Evolutionary conservation across 306 rosid genomes (phyloP).

Genomic region (Acmispon strigosus): DNA sequence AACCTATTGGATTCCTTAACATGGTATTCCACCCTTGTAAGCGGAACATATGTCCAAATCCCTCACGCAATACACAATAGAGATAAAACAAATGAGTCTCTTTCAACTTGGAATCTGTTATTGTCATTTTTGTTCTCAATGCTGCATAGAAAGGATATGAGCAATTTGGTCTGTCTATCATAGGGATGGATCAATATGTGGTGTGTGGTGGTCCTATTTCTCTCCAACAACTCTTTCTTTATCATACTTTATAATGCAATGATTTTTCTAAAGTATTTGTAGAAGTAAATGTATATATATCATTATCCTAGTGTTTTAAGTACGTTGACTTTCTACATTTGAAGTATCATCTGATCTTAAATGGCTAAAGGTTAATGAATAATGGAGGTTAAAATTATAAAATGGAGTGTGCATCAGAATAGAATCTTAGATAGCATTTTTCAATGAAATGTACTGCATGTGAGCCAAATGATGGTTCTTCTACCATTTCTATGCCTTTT

Average conservation of each 20-base stretch:
- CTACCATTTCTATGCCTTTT: background rate
- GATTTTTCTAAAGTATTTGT: background rate
- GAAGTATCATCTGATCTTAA: background rate
- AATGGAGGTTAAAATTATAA: background rate
- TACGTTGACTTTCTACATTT: background rate
- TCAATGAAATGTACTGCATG: background rate
- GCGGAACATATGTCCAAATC: slow-evolving; percentile 1
- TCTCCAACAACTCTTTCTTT: background rate
- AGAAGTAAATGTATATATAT: background rate
- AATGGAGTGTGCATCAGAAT: background rate
- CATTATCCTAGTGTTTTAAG: background rate
- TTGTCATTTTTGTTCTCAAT: slow-evolving; percentile 32
- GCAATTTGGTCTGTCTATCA: slow-evolving; percentile 20
- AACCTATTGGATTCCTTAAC: slow-evolving; percentile 5
- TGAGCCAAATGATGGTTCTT: background rate
- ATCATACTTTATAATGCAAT: background rate
- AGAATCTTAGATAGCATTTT: background rate
- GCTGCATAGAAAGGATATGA: background rate
- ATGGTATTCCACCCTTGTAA: background rate
- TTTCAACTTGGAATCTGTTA: slow-evolving; percentile 26
- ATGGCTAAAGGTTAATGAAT: background rate
- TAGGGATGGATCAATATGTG: slow-evolving; percentile 31
- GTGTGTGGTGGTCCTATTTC: slow-evolving; percentile 33
- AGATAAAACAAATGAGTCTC: slow-evolving; percentile 16
- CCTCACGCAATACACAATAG: background rate